Percentiles rank a stretch among this genome's conserved stretches.
phyloP scores from a whole-genome alignment of 768 basidiomycete species.

The Lentinus brumalis region DNA sequence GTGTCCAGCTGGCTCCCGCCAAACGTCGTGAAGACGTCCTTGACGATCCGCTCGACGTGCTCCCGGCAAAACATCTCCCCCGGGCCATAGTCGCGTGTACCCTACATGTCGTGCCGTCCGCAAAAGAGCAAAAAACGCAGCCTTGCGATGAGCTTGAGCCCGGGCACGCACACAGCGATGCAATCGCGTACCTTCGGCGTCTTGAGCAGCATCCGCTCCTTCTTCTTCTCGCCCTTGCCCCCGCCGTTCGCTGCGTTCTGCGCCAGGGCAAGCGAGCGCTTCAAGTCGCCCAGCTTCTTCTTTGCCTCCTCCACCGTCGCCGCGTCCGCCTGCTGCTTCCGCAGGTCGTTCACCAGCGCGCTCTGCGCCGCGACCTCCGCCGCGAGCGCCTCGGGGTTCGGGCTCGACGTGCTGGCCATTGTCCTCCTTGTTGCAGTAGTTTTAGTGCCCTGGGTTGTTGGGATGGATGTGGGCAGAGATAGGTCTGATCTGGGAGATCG shows the following conservation, averaged over 20 bases:
- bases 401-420: conserved; percentile 41
- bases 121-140: background rate
- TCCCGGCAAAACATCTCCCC: conserved; percentile 90
- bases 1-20: conserved; percentile 95
- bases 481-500: conserved; percentile 14
- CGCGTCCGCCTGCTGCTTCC: conserved; percentile 54
- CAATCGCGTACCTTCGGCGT: conserved; percentile 80
- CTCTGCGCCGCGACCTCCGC: conserved; percentile 59
- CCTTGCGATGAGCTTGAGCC: conserved; percentile 21
- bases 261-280: conserved; percentile 50
- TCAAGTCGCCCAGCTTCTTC: conserved; percentile 71
- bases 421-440: conserved; percentile 6
- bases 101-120: conserved; percentile 44
- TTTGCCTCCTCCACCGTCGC: conserved; percentile 58
- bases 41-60: conserved; percentile 86
- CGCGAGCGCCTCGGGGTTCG: conserved; percentile 43
- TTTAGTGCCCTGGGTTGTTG: background rate
- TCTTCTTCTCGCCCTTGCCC: conserved; percentile 53
- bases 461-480: background rate
- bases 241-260: conserved; percentile 36
- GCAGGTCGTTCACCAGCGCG: conserved; percentile 61
- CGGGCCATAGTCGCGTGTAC: conserved; percentile 93
- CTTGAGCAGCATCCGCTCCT: conserved; percentile 79
- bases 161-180: background rate
- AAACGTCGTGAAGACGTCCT: conserved; percentile 83